phyloP scores from a whole-genome alignment of 2,329 filamentous ascomycete species.

The Fusarium torulosum region DNA sequence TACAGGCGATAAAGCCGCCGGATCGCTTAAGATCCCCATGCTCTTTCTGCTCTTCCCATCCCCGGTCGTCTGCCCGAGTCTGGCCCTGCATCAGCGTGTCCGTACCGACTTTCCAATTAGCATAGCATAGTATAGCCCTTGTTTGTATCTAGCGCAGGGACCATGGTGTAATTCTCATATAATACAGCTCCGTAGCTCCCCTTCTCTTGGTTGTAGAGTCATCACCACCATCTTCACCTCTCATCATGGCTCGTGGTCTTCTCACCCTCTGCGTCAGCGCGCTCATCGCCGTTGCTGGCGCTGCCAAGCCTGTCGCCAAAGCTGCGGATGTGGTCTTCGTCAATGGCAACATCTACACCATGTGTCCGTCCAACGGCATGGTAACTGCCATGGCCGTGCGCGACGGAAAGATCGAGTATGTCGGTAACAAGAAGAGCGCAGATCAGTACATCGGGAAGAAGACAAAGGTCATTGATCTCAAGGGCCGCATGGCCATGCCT shows the following conservation, averaged over 20 bases:
- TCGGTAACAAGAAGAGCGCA: constrained; percentile 35
- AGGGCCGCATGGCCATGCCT: constrained; percentile 50
- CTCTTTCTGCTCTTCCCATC: not conserved
- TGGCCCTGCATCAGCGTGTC: not conserved
- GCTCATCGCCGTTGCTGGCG: constrained; percentile 21
- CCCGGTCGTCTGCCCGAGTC: not conserved
- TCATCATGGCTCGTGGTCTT: constrained; percentile 35
- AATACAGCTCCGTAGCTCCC: not conserved
- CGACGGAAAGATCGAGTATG: constrained; percentile 40
- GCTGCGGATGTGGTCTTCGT: constrained; percentile 44
- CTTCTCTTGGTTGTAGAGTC: not conserved
- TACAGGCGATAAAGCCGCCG: constrained; percentile 20
- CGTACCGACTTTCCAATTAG: not conserved
- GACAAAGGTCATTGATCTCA: constrained; percentile 45
- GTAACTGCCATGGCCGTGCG: constrained; percentile 40
- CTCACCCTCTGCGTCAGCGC: constrained; percentile 31
- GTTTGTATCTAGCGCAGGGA: not conserved
- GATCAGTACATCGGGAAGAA: constrained; percentile 42
- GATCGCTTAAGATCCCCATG: not conserved
- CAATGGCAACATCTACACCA: constrained; percentile 49
- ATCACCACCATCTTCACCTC: constrained; percentile 5
- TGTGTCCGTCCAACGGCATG: constrained; percentile 29
- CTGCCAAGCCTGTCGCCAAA: constrained; percentile 7
- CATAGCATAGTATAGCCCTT: not conserved
- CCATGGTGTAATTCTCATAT: not conserved